Conservation (phyloP, 495 filamentous ascomycete species). For the Aspergillus bridgeri region DNA sequence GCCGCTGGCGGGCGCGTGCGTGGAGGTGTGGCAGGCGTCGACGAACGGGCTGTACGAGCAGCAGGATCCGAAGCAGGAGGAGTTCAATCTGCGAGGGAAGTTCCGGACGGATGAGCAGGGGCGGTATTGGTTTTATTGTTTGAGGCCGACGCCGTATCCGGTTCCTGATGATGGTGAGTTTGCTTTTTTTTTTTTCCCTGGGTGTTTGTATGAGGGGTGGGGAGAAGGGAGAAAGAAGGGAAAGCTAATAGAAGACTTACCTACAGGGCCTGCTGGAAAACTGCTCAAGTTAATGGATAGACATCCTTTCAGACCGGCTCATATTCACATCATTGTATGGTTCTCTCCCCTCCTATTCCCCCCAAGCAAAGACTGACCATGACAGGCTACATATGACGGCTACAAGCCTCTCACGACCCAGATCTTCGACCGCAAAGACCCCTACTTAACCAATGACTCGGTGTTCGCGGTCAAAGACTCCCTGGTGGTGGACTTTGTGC, state of each 20-base stretch:
- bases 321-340: slow-evolving; percentile 79
- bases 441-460: slow-evolving; percentile 60
- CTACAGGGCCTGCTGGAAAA: slow-evolving; percentile 41
- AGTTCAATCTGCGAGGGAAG: slow-evolving; percentile 71
- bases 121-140: slow-evolving; percentile 61
- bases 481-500: slow-evolving; percentile 63
- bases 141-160: slow-evolving; percentile 70
- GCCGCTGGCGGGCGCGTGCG: slow-evolving; percentile 57
- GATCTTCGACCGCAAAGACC: slow-evolving; percentile 65
- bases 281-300: slow-evolving; percentile 57
- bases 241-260: slow-evolving; percentile 1
- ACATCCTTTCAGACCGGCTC: slow-evolving; percentile 78
- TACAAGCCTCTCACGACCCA: slow-evolving; percentile 68
- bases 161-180: slow-evolving; percentile 64
- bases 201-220: not conserved
- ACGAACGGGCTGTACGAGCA: slow-evolving; percentile 80
- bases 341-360: not conserved
- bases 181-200: slow-evolving; percentile 31
- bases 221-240: not conserved
- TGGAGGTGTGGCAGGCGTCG: slow-evolving; percentile 77
- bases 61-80: slow-evolving; percentile 66
- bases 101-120: slow-evolving; percentile 66
- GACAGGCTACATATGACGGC: slow-evolving; percentile 38
- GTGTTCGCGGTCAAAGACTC: slow-evolving; percentile 80
- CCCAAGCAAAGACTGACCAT: slow-evolving; percentile 1